A percentile compares a stretch with the other conserved stretches of the same genome.
These are phyloP conservation scores for Colletotrichum ledebouriae DNA, from an alignment of 2,329 filamentous ascomycete genomes.

Conservation along the genomic window DNA sequence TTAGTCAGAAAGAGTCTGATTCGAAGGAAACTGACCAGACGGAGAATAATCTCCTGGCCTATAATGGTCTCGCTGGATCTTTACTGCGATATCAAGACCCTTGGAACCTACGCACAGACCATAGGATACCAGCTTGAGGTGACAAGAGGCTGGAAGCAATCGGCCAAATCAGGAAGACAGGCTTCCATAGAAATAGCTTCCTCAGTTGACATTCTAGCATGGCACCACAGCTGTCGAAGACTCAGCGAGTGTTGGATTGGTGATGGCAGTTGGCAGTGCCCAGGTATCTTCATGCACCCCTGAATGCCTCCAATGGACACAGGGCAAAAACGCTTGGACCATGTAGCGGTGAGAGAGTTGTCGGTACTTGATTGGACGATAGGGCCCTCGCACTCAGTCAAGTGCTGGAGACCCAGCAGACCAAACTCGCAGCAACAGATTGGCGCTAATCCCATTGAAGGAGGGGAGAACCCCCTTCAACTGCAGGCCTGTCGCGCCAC, in stretches of 20 bases:
- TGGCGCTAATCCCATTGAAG: conserved; percentile 40
- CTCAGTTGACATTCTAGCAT: background rate
- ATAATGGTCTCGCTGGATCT: conserved; percentile 1
- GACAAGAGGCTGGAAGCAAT: too few relatives aligned
- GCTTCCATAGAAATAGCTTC: background rate
- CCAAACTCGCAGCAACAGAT: conserved; percentile 31
- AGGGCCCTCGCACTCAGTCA: conserved; percentile 21
- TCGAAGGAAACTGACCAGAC: background rate
- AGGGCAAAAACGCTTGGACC: conserved; percentile 36
- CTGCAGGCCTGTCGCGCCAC: conserved; percentile 40
- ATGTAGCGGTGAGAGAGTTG: conserved; percentile 46
- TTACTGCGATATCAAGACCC: background rate
- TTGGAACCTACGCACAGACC: conserved; percentile 2
- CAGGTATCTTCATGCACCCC: conserved; percentile 41
- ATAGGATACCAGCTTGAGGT: too few relatives aligned
- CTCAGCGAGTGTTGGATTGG: background rate
- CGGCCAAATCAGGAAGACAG: background rate
- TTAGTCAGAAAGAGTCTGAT: background rate
- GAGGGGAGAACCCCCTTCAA: conserved; percentile 29
- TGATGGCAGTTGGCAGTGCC: conserved; percentile 35
- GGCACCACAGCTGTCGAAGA: conserved; percentile 21
- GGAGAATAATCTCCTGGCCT: background rate
- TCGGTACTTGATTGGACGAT: conserved; percentile 24
- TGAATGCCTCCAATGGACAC: conserved; percentile 36
- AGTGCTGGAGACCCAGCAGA: conserved; percentile 25